phyloP scores from a whole-genome alignment of 2,329 filamentous ascomycete species.

The Metarhizium robertsii region DNA sequence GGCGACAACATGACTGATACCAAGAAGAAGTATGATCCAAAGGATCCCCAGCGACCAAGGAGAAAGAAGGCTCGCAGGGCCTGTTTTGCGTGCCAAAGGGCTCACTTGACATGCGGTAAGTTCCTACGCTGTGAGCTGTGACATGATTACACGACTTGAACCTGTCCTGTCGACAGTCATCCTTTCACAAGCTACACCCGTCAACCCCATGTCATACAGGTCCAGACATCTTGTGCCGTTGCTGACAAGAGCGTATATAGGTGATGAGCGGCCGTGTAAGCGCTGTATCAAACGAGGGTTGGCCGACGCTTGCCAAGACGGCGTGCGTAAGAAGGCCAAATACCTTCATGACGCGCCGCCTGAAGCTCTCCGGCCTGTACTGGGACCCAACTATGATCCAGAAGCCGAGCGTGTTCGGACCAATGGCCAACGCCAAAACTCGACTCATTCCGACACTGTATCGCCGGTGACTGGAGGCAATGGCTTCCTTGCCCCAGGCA shows the following conservation, averaged over 20 bases:
- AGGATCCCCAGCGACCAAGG: slow-evolving; percentile 81
- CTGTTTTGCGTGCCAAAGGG: slow-evolving; percentile 93
- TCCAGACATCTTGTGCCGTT: background rate
- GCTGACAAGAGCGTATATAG: slow-evolving; percentile 34
- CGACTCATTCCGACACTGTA: slow-evolving; percentile 37
- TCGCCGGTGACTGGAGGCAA: slow-evolving; percentile 27
- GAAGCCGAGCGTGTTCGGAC: slow-evolving; percentile 35
- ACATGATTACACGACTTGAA: background rate
- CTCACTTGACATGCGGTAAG: slow-evolving; percentile 97
- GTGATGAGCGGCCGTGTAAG: slow-evolving; percentile 89
- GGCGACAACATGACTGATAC: slow-evolving; percentile 42
- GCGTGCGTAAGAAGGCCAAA: slow-evolving; percentile 96
- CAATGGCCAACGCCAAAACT: slow-evolving; percentile 38
- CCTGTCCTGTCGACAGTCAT: background rate
- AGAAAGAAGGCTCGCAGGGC: slow-evolving; percentile 94
- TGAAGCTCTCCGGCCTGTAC: slow-evolving; percentile 79
- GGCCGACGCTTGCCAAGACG: slow-evolving; percentile 86
- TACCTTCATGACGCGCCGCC: slow-evolving; percentile 94
- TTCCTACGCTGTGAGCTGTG: slow-evolving; percentile 16
- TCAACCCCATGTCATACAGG: slow-evolving; percentile 6
- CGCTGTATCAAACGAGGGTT: slow-evolving; percentile 90
- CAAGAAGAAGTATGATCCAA: slow-evolving; percentile 68
- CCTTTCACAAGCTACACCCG: slow-evolving; percentile 16
- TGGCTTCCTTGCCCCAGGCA: slow-evolving; percentile 39
- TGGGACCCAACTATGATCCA: slow-evolving; percentile 62